Percentiles rank a stretch among this genome's conserved stretches.
Conservation (phyloP, 225 moss, liverwort and hornwort species). For the Straminergon stramineum region DNA sequence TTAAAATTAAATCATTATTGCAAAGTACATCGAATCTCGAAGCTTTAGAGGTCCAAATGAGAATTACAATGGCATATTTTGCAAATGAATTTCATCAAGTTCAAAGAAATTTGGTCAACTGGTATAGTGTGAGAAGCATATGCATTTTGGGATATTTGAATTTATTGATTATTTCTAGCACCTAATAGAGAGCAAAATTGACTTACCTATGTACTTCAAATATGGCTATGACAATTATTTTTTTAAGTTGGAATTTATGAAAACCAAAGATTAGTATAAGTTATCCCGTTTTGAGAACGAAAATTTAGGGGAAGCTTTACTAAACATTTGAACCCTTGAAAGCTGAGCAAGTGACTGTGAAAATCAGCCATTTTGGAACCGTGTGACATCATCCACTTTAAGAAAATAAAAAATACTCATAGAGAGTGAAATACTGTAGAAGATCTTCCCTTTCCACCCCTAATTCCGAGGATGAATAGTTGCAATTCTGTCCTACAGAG, state of each 20-base stretch:
- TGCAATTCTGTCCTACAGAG: too few relatives aligned
- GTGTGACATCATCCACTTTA: too few relatives aligned
- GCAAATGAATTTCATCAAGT: neutral
- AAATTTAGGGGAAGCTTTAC: neutral
- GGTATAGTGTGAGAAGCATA: neutral
- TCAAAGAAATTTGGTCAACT: neutral
- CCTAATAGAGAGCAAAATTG: too few relatives aligned
- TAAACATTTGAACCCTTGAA: neutral
- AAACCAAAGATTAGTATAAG: neutral
- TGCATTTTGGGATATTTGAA: accelerated
- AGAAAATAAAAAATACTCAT: too few relatives aligned
- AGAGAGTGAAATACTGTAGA: too few relatives aligned
- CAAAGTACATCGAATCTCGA: accelerated
- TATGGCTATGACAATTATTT: neutral
- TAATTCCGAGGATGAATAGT: too few relatives aligned
- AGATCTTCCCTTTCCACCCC: too few relatives aligned
- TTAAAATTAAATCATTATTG: neutral
- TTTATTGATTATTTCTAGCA: neutral
- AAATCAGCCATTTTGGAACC: too few relatives aligned
- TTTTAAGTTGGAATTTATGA: too few relatives aligned
- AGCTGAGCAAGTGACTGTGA: too few relatives aligned
- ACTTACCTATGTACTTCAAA: too few relatives aligned
- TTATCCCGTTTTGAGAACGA: neutral
- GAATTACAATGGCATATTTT: neutral
- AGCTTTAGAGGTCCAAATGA: neutral